A percentile compares a stretch with the other conserved stretches of the same genome.
Conservation (phyloP, 305 asterid genomes). For the Nicotiana rustica region DNA sequence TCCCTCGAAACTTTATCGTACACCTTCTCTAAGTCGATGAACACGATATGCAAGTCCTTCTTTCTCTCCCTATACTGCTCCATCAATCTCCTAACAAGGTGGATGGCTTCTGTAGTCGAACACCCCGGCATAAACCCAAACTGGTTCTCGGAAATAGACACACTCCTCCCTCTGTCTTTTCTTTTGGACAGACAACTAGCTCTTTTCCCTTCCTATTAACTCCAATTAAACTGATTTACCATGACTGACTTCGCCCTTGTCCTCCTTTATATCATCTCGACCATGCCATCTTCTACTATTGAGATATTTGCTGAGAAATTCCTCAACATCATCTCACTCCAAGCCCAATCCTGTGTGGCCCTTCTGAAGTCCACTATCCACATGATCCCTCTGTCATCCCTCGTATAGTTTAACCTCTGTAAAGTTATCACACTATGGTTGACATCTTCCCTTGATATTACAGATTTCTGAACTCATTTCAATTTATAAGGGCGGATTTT, state of each 20-base stretch:
- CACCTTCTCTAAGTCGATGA: no score
- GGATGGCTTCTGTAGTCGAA: no score
- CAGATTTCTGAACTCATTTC: background rate
- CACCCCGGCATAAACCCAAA: no score
- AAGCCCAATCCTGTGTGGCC: background rate
- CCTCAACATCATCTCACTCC: background rate
- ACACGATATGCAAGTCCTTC: no score
- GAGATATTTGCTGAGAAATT: constrained; percentile 14
- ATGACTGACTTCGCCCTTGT: background rate
- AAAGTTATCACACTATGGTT: background rate
- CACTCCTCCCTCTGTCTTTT: background rate
- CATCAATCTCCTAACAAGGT: no score
- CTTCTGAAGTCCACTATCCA: constrained; percentile 10
- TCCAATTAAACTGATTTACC: background rate
- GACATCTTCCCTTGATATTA: background rate
- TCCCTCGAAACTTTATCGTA: no score
- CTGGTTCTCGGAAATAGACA: no score
- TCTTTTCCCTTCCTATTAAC: background rate
- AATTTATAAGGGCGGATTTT: background rate
- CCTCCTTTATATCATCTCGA: background rate
- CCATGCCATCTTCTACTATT: constrained; percentile 21
- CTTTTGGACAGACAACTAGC: background rate
- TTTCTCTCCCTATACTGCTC: no score
- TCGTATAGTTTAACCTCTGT: constrained; percentile 5
- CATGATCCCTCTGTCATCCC: background rate